phyloP scores from a whole-genome alignment of 257 asterid genomes.

The Solanum microdontum region DNA sequence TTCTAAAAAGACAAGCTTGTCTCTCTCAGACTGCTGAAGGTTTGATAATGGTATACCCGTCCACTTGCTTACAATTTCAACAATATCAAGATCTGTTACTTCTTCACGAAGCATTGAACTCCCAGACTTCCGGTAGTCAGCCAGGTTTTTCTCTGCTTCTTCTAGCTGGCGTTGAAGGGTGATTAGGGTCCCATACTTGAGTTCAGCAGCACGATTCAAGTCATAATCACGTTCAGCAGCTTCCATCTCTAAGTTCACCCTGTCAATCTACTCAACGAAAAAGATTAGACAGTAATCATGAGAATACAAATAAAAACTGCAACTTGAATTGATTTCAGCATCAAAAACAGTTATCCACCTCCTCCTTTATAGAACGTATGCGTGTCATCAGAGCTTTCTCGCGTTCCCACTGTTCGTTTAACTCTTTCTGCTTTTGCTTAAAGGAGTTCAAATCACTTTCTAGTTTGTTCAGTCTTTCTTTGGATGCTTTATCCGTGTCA shows the following conservation, averaged over 20 bases:
- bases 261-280: conserved; percentile 46
- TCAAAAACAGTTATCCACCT: conserved; percentile 29
- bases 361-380: conserved; percentile 72
- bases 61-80: conserved; percentile 91
- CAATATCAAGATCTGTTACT: conserved; percentile 77
- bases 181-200: conserved; percentile 74
- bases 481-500: conserved; percentile 77
- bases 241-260: conserved; percentile 91
- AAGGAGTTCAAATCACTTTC: conserved; percentile 63
- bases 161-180: conserved; percentile 82
- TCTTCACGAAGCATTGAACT: conserved; percentile 69
- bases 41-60: conserved; percentile 90
- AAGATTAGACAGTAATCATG: conserved; percentile 1
- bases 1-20: conserved; percentile 67
- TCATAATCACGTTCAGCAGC: conserved; percentile 96
- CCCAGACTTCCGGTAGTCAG: conserved; percentile 61
- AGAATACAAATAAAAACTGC: background rate
- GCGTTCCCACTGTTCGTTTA: conserved; percentile 75
- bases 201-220: conserved; percentile 90
- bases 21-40: conserved; percentile 89
- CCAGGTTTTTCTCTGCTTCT: conserved; percentile 60
- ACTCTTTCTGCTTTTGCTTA: conserved; percentile 53
- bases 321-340: background rate
- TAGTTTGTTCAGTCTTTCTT: conserved; percentile 65
- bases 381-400: conserved; percentile 72